These are phyloP conservation scores for Neurospora sp. DNA, from an alignment of 495 filamentous ascomycete species.

Conservation along the genomic window DNA sequence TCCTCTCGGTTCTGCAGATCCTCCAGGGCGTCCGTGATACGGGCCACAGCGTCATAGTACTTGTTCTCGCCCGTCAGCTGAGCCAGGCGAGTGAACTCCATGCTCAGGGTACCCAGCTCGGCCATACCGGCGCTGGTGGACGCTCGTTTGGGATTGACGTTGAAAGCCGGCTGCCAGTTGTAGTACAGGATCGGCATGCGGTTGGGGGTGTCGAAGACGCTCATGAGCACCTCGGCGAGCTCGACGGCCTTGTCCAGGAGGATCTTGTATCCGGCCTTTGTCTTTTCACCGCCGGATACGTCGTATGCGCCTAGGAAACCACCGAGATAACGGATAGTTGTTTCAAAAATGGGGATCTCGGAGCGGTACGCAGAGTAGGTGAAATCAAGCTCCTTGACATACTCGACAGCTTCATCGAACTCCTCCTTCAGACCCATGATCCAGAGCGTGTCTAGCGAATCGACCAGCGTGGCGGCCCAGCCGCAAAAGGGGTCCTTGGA, in stretches of 20 bases:
- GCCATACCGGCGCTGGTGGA: conserved; percentile 56
- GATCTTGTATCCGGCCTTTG: conserved; percentile 35
- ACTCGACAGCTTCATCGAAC: conserved; percentile 75
- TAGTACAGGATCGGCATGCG: conserved; percentile 88
- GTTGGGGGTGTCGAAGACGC: conserved; percentile 93
- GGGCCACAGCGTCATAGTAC: conserved; percentile 92
- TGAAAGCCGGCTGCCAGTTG: conserved; percentile 63
- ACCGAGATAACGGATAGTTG: conserved; percentile 78
- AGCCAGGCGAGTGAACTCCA: conserved; percentile 91
- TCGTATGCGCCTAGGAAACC: conserved; percentile 79
- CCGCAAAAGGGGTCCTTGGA: conserved; percentile 74
- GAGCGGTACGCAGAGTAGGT: conserved; percentile 52
- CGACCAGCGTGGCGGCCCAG: conserved; percentile 92
- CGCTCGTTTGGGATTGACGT: conserved; percentile 56
- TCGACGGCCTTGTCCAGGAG: conserved; percentile 82
- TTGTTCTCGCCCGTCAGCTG: conserved; percentile 79
- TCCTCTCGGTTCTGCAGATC: conserved; percentile 53
- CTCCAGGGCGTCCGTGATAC: conserved; percentile 81
- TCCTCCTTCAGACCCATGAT: conserved; percentile 89
- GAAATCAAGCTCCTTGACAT: conserved; percentile 78
- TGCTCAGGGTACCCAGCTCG: conserved; percentile 80
- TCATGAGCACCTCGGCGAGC: conserved; percentile 80
- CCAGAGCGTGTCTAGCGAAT: conserved; percentile 90
- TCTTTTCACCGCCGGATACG: conserved; percentile 49
- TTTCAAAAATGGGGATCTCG: conserved; percentile 76